A percentile compares a stretch with the other conserved stretches of the same genome.
Evolutionary conservation across 495 filamentous ascomycete species (phyloP).

Genomic region (Durotheca rogersii): DNA sequence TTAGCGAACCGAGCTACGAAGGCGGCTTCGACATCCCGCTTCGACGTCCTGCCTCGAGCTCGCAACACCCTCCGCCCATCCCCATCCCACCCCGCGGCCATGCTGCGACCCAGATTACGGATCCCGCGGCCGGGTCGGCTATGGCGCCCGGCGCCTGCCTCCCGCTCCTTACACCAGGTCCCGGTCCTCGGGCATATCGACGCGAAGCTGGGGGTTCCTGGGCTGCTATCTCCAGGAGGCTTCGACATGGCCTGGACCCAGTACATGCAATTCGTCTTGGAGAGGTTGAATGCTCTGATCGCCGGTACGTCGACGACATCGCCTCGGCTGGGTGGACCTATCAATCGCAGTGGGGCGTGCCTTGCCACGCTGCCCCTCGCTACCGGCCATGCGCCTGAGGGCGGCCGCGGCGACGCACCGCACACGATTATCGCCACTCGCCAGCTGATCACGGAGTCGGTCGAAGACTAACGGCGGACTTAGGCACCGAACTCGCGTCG

Average conservation of each 20-base stretch:
- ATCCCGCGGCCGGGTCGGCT: slow-evolving; percentile 38
- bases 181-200: slow-evolving; percentile 60
- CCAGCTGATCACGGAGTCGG: slow-evolving; percentile 1
- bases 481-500: slow-evolving; percentile 61
- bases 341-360: background rate
- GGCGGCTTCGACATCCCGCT: background rate
- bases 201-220: slow-evolving; percentile 61
- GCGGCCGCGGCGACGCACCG: background rate
- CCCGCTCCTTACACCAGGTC: slow-evolving; percentile 51
- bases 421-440: background rate
- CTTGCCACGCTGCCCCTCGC: no score
- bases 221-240: slow-evolving; percentile 63
- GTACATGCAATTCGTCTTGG: slow-evolving; percentile 71
- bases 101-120: slow-evolving; percentile 50
- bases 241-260: slow-evolving; percentile 78
- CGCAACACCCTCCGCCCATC: slow-evolving; percentile 7
- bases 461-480: slow-evolving; percentile 6
- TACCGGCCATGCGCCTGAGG: no score
- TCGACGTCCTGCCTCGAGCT: slow-evolving; percentile 15
- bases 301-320: slow-evolving; percentile 57
- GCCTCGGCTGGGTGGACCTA: background rate
- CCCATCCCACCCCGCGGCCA: slow-evolving; percentile 28
- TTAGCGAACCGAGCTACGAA: slow-evolving; percentile 7
- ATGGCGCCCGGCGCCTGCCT: slow-evolving; percentile 23
- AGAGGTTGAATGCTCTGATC: slow-evolving; percentile 72